phyloP scores from a whole-genome alignment of 1,284 basidiomycete species.

The Pseudozyma thailandica region DNA sequence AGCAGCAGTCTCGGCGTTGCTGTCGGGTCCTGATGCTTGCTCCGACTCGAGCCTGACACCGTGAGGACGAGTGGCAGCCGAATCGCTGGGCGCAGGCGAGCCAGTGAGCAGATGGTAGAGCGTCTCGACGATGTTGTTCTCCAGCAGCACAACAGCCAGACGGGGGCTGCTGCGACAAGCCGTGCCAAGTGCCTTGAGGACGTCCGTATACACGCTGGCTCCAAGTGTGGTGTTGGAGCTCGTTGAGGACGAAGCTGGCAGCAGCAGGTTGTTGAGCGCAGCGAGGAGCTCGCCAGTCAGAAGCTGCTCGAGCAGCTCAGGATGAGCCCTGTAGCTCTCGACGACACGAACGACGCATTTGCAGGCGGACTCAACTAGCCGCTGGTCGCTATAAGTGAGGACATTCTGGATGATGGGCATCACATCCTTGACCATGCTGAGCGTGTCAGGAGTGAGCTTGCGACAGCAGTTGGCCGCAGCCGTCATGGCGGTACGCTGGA shows the following conservation, averaged over 20 bases:
- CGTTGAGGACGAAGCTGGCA: conserved; percentile 41
- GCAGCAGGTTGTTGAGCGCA: conserved; percentile 58
- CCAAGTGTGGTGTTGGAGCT: conserved; percentile 54
- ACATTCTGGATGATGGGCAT: conserved; percentile 65
- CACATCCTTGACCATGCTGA: conserved; percentile 51
- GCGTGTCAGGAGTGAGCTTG: conserved; percentile 53
- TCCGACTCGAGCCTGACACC: conserved; percentile 42
- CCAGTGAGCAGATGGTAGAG: conserved; percentile 65
- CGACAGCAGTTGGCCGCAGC: conserved; percentile 65
- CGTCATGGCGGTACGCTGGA: conserved; percentile 66
- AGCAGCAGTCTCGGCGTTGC: conserved; percentile 43
- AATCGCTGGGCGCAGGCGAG: conserved; percentile 49
- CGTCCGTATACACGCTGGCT: conserved; percentile 57
- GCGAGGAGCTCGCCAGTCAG: conserved; percentile 50
- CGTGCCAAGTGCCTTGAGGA: conserved; percentile 59
- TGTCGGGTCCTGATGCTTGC: conserved; percentile 25
- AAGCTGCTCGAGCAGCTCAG: conserved; percentile 61
- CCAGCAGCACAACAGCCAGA: conserved; percentile 58
- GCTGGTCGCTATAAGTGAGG: conserved; percentile 62
- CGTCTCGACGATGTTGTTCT: conserved; percentile 64
- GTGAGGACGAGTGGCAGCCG: conserved; percentile 18
- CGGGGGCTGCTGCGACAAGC: conserved; percentile 57
- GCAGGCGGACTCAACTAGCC: conserved; percentile 65
- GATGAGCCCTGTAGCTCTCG: conserved; percentile 55
- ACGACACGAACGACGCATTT: conserved; percentile 61